phyloP scores from a whole-genome alignment of 495 filamentous ascomycete genomes.

The Talaromyces adpressus region DNA sequence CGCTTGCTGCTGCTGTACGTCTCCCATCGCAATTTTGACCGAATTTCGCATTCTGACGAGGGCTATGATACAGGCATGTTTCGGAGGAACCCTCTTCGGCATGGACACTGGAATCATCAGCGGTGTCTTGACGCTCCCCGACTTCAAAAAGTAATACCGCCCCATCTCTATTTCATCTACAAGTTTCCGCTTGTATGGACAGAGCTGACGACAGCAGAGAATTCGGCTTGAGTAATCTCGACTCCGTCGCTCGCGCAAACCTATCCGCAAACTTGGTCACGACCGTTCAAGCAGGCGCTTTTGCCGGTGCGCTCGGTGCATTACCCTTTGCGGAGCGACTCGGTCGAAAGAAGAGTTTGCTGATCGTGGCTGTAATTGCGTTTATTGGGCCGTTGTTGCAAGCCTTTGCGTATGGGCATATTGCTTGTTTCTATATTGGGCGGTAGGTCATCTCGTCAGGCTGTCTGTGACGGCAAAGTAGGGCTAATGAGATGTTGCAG shows the following conservation, averaged over 20 bases:
- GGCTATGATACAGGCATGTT: no score
- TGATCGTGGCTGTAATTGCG: conserved; percentile 44
- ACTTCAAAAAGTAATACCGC: conserved; percentile 46
- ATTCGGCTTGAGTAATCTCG: conserved; percentile 22
- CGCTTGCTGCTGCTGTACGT: conserved; percentile 58
- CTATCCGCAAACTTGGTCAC: conserved; percentile 51
- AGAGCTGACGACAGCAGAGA: conserved; percentile 4
- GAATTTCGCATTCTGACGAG: no score
- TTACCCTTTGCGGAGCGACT: conserved; percentile 49
- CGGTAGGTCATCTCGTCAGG: conserved; percentile 31
- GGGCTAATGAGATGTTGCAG: conserved; percentile 17
- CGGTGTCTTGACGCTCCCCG: conserved; percentile 55
- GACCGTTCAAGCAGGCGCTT: conserved; percentile 62
- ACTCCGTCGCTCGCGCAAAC: conserved; percentile 32
- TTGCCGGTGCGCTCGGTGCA: conserved; percentile 56
- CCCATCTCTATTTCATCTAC: background rate
- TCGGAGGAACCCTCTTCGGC: conserved; percentile 66
- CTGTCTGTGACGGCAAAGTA: conserved; percentile 6
- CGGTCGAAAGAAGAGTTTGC: conserved; percentile 47
- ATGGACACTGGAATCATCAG: conserved; percentile 70
- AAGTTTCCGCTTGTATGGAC: background rate
- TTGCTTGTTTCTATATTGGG: conserved; percentile 54
- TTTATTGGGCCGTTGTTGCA: conserved; percentile 57
- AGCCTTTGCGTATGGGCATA: conserved; percentile 47
- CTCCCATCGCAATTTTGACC: no score